Evolutionary conservation across 805 yeast species (phyloP).

Genomic region (Lipomyces orientalis): DNA sequence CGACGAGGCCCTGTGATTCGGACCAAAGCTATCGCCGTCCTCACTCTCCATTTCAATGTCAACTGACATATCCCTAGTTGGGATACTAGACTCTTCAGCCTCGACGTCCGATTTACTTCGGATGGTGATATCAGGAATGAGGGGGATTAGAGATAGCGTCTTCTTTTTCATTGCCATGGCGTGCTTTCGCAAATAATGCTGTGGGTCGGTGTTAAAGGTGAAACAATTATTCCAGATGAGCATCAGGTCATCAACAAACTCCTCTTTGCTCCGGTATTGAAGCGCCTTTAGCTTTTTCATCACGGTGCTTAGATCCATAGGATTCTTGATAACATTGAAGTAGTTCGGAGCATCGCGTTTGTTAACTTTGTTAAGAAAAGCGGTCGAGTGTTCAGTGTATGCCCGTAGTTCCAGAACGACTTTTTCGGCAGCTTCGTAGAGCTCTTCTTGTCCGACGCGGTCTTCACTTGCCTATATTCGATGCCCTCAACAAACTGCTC

Average conservation of each 20-base stretch:
- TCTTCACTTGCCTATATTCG: conserved; percentile 73
- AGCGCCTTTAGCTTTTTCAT: conserved; percentile 83
- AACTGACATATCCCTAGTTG: conserved; percentile 31
- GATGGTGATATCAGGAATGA: conserved; percentile 87
- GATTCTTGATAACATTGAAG: conserved; percentile 83
- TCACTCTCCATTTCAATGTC: conserved; percentile 33
- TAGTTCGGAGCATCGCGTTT: conserved; percentile 98
- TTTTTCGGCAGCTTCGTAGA: conserved; percentile 96
- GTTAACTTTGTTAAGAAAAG: conserved; percentile 93
- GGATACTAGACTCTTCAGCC: conserved; percentile 48
- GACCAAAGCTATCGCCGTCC: conserved; percentile 27
- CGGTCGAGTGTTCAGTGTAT: conserved; percentile 94
- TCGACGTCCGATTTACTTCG: conserved; percentile 56
- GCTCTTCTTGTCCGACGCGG: conserved; percentile 93
- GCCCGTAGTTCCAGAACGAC: conserved; percentile 89
- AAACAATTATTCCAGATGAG: conserved; percentile 95
- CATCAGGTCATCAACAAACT: conserved; percentile 94
- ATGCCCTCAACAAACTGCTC: background rate
- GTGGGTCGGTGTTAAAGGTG: conserved; percentile 92
- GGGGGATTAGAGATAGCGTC: conserved; percentile 72
- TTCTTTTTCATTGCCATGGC: conserved; percentile 96
- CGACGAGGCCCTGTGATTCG: conserved; percentile 15
- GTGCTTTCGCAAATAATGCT: conserved; percentile 86
- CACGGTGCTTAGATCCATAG: conserved; percentile 96
- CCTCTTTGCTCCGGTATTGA: conserved; percentile 82